These are phyloP conservation scores for Macrolepiota fuliginosa DNA, from an alignment of 768 basidiomycete genomes.

Conservation along the genomic window DNA sequence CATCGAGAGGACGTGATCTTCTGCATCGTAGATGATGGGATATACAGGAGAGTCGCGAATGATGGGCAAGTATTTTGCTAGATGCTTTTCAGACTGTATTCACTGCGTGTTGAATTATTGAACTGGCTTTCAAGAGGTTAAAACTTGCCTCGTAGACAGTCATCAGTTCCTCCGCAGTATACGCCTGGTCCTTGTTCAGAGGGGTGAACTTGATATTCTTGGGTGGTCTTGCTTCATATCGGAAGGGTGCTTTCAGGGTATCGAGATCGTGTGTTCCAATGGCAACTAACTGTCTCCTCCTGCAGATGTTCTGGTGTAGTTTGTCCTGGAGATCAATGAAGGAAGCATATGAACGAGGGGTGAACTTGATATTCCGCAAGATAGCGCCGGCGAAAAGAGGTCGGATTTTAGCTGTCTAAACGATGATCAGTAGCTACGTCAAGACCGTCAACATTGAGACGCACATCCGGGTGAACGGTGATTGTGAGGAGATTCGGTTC, in stretches of 20 bases:
- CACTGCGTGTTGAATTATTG: neutral
- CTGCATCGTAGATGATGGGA: conserved; percentile 93
- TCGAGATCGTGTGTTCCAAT: conserved; percentile 98
- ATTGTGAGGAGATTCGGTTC: conserved; percentile 64
- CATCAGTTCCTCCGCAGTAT: conserved; percentile 92
- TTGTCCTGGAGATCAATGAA: conserved; percentile 99
- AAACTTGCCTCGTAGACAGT: conserved; percentile 79
- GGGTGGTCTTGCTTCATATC: conserved; percentile 79
- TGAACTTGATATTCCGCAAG: conserved; percentile 88
- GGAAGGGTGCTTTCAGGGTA: conserved; percentile 82
- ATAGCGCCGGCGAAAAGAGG: conserved; percentile 91
- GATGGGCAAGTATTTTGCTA: conserved; percentile 86
- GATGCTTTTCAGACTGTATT: conserved; percentile 83
- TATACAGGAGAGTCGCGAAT: conserved; percentile 95
- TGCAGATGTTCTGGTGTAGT: conserved; percentile 93
- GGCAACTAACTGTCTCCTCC: conserved; percentile 86
- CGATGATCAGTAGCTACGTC: neutral
- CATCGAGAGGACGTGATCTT: conserved; percentile 89
- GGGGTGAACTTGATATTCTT: conserved; percentile 91
- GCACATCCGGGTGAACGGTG: conserved; percentile 70
- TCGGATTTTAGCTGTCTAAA: conserved; percentile 76
- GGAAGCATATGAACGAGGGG: conserved; percentile 84
- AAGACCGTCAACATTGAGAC: conserved; percentile 20
- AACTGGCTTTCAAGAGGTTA: neutral
- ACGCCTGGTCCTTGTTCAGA: conserved; percentile 72